Conservation (phyloP, 176 grass and related monocot species). For the Eleusine indica region DNA sequence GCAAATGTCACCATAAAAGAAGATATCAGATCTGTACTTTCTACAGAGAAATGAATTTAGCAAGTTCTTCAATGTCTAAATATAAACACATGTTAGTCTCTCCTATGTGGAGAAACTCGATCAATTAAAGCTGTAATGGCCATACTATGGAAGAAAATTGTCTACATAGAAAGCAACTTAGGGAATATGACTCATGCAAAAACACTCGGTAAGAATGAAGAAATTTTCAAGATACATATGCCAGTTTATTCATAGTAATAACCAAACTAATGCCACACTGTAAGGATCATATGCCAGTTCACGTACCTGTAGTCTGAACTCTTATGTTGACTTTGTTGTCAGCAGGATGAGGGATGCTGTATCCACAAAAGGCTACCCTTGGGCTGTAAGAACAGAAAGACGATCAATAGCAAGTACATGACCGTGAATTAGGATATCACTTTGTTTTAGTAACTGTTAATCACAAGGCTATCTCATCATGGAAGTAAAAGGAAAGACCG, state of each 20-base stretch:
- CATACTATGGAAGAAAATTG: conserved; percentile 14
- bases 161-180: neutral
- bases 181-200: neutral
- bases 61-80: neutral
- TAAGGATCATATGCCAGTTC: neutral
- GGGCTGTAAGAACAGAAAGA: conserved; percentile 51
- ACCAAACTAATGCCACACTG: neutral
- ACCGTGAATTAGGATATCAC: neutral
- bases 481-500: neutral
- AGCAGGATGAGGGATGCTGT: conserved; percentile 86
- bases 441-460: neutral
- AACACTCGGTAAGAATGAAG: neutral
- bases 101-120: neutral
- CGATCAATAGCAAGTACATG: conserved; percentile 1
- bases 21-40: neutral
- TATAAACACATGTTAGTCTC: neutral
- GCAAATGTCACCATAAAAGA: neutral
- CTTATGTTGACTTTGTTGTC: conserved; percentile 91
- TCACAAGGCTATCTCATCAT: neutral
- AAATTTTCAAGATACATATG: neutral
- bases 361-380: conserved; percentile 87
- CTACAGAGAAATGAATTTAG: neutral
- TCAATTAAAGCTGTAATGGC: neutral
- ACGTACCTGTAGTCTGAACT: conserved; percentile 77
- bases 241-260: neutral